Percentiles rank a stretch among this genome's conserved stretches.
These are phyloP conservation scores for Trypanosomatidae sp. DNA, from an alignment of 208 protist species.

Conservation along the genomic window DNA sequence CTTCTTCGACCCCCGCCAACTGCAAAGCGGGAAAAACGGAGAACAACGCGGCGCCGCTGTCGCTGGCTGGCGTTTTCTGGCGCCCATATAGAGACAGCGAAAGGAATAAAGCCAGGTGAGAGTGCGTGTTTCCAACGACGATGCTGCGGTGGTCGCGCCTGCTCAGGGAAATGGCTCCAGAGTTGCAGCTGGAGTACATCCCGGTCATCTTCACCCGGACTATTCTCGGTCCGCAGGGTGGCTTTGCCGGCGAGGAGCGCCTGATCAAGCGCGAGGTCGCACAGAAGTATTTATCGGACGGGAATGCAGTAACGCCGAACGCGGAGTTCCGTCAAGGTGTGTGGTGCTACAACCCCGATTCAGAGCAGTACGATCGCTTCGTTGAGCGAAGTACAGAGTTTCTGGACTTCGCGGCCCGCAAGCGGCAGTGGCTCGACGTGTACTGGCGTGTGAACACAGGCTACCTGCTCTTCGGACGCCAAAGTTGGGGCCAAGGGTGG, in stretches of 20 bases:
- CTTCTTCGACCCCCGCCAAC: not conserved
- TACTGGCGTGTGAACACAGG: constrained; percentile 94
- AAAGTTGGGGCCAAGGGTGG: constrained; percentile 91
- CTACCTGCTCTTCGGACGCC: constrained; percentile 87
- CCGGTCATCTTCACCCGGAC: constrained; percentile 88
- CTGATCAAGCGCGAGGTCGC: constrained; percentile 90
- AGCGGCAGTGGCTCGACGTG: constrained; percentile 92
- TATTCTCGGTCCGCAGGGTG: constrained; percentile 86
- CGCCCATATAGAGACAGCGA: not conserved
- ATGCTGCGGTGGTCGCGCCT: constrained; percentile 78
- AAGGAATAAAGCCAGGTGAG: not conserved
- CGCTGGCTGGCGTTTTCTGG: not conserved
- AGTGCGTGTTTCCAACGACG: not conserved
- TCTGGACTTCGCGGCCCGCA: constrained; percentile 89
- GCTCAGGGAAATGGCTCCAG: constrained; percentile 80
- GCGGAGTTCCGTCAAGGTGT: constrained; percentile 72
- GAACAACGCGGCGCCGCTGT: not conserved
- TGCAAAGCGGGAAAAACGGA: not conserved
- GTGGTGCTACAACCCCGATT: constrained; percentile 91
- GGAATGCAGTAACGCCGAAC: constrained; percentile 63
- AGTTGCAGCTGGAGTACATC: constrained; percentile 89
- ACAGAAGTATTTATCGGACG: constrained; percentile 76
- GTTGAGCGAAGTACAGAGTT: constrained; percentile 89
- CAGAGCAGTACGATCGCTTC: constrained; percentile 85
- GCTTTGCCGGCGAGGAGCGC: constrained; percentile 90